Conservation (phyloP, 345 rosid genomes). For the Camelina sativa region DNA sequence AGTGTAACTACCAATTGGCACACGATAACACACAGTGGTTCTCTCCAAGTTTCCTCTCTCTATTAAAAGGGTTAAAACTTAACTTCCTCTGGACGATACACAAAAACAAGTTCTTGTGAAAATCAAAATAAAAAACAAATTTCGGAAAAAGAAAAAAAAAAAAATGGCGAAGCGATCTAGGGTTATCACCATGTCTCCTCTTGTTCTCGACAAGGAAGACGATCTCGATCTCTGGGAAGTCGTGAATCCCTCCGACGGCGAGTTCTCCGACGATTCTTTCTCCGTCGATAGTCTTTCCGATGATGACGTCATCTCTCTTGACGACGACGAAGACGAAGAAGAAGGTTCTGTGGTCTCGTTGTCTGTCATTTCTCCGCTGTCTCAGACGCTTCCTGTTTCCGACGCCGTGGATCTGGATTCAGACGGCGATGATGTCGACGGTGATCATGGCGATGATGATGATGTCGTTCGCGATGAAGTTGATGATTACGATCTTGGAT, state of each 20-base stretch:
- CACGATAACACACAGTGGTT: conserved; percentile 28
- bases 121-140: not conserved
- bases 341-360: conserved; percentile 24
- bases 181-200: conserved; percentile 43
- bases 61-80: conserved; percentile 25
- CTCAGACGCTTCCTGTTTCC: not conserved
- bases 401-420: conserved; percentile 26
- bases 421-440: not conserved
- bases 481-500: conserved; percentile 16
- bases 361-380: conserved; percentile 12
- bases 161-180: conserved; percentile 37
- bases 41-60: not conserved
- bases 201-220: conserved; percentile 25
- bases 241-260: conserved; percentile 49
- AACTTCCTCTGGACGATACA: conserved; percentile 17
- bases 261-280: conserved; percentile 47
- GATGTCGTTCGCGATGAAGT: conserved; percentile 2
- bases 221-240: conserved; percentile 51
- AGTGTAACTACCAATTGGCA: conserved; percentile 24
- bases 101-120: conserved; percentile 19
- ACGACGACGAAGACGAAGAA: not conserved
- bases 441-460: not conserved
- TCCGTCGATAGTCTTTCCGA: conserved; percentile 46
- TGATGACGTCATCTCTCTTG: conserved; percentile 41
- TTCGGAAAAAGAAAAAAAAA: not conserved